These are phyloP conservation scores for Nicotiana tomentosiformis DNA, from an alignment of 257 asterid genomes.

Conservation along the genomic window DNA sequence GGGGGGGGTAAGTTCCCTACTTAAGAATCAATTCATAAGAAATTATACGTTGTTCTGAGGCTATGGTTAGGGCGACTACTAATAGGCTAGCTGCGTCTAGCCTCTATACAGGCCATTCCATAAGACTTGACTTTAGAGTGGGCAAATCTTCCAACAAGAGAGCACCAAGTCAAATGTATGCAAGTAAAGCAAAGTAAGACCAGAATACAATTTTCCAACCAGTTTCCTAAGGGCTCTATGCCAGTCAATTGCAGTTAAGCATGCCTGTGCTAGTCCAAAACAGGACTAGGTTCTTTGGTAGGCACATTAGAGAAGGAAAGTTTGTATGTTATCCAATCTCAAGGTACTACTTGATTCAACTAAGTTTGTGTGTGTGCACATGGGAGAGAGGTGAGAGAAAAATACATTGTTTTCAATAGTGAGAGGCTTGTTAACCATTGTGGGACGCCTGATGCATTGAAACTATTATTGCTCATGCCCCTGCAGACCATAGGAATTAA, in stretches of 20 bases:
- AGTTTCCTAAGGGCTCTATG: not conserved
- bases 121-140: not conserved
- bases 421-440: constrained; percentile 49
- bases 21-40: not conserved
- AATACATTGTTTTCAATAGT: constrained; percentile 72
- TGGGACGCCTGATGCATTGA: constrained; percentile 52
- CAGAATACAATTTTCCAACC: not conserved
- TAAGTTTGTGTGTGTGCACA: not conserved
- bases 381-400: constrained; percentile 16
- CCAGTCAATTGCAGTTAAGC: not conserved
- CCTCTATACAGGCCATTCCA: not conserved
- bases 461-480: constrained; percentile 88
- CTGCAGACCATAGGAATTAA: constrained; percentile 36
- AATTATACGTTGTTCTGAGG: not conserved
- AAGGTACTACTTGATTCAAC: not conserved
- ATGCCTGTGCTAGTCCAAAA: not conserved
- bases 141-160: not conserved
- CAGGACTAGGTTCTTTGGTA: not conserved
- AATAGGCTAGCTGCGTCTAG: not conserved
- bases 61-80: not conserved
- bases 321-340: not conserved
- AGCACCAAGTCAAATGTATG: not conserved
- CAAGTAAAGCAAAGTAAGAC: not conserved
- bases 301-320: not conserved
- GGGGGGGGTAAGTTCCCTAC: not conserved